phyloP scores from a whole-genome alignment of 2,329 filamentous ascomycete species.

The Rhynchosporium graminicola region DNA sequence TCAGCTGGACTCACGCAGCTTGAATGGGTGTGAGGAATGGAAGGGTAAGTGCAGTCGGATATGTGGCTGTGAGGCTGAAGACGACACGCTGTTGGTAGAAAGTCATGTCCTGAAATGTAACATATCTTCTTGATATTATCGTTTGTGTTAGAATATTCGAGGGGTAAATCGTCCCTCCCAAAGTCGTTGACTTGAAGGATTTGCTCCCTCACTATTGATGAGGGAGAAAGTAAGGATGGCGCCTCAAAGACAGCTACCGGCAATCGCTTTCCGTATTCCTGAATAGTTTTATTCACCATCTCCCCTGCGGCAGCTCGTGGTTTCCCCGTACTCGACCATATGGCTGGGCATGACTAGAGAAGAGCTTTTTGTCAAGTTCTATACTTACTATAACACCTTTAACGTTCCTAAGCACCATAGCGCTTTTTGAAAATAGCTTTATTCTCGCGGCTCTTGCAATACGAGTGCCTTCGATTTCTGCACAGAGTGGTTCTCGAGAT shows the following conservation, averaged over 20 bases:
- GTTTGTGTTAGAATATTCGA: too few species aligned
- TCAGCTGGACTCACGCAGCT: not conserved
- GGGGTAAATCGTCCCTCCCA: too few species aligned
- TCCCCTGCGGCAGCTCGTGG: not conserved
- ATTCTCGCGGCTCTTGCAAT: slow-evolving; percentile 19
- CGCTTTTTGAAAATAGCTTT: not conserved
- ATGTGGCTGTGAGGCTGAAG: too few species aligned
- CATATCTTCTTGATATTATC: too few species aligned
- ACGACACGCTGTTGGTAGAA: too few species aligned
- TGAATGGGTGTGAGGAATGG: not conserved
- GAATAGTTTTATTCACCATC: too few species aligned
- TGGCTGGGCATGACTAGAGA: not conserved
- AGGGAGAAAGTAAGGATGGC: too few species aligned
- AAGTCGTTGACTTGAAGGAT: too few species aligned
- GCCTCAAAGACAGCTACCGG: too few species aligned
- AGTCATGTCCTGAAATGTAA: too few species aligned
- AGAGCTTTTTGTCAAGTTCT: not conserved
- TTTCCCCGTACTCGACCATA: not conserved
- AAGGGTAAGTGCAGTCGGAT: not conserved
- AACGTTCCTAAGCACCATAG: not conserved
- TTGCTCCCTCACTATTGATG: too few species aligned
- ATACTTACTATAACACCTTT: not conserved
- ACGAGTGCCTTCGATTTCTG: slow-evolving; percentile 24
- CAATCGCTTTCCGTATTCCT: too few species aligned
- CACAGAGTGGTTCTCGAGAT: slow-evolving; percentile 27